Evolutionary conservation across 768 basidiomycete species (phyloP).

Genomic region (Hypholoma fasciculare): DNA sequence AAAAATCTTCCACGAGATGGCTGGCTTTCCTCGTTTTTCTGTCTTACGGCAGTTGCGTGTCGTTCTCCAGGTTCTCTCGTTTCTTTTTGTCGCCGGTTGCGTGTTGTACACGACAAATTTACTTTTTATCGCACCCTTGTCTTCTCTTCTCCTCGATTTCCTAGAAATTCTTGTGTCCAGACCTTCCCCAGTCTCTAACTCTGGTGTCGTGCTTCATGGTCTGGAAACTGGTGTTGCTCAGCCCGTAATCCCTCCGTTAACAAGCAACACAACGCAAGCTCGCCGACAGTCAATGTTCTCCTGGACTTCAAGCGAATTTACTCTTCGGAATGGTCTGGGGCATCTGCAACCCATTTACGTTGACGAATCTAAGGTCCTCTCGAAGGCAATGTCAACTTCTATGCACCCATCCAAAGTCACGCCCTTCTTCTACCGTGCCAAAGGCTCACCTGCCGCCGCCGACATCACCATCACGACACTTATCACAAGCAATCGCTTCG

Average conservation of each 20-base stretch:
- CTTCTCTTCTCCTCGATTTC: conserved; percentile 23
- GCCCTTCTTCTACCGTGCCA: conserved; percentile 80
- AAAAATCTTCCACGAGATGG: neutral
- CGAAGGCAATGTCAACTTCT: conserved; percentile 67
- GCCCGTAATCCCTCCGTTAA: neutral
- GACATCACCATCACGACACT: conserved; percentile 87
- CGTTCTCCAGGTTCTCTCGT: neutral
- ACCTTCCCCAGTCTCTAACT: neutral
- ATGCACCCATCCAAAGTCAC: conserved; percentile 76
- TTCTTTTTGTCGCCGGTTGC: conserved; percentile 35
- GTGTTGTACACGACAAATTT: conserved; percentile 46
- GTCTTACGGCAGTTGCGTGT: neutral
- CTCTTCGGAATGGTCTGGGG: conserved; percentile 33
- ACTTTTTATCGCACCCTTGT: conserved; percentile 34
- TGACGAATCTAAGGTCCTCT: conserved; percentile 55
- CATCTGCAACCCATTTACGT: conserved; percentile 32
- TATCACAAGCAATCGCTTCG: conserved; percentile 77
- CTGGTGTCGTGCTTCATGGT: neutral
- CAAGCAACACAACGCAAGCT: conserved; percentile 2
- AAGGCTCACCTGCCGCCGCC: conserved; percentile 49
- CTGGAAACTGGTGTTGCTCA: conserved; percentile 9
- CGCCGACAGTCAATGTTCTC: conserved; percentile 12
- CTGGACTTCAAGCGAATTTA: conserved; percentile 35
- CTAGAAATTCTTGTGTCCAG: conserved; percentile 18
- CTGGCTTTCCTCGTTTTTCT: neutral